phyloP scores from a whole-genome alignment of 2,329 filamentous ascomycete species.

The Pleomassaria siparia region DNA sequence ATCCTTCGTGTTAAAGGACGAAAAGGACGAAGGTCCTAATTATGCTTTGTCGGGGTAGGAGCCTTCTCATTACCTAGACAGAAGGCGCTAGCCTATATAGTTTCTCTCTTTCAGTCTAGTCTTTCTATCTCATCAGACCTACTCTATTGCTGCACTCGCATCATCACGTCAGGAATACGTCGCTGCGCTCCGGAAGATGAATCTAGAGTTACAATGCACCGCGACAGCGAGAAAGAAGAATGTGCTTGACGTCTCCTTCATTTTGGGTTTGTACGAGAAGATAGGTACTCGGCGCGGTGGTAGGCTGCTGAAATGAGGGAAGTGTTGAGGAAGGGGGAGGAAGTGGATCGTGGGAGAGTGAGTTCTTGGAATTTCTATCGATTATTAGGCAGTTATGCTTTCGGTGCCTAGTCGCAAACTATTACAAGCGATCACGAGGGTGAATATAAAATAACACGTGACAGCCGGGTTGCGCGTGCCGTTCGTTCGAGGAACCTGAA shows the following conservation, averaged over 20 bases:
- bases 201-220: slow-evolving; percentile 17
- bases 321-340: slow-evolving; percentile 4
- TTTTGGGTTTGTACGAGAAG: slow-evolving; percentile 32
- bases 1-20: no score
- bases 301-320: slow-evolving; percentile 9
- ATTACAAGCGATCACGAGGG: no score
- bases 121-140: slow-evolving; percentile 25
- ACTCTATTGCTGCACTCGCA: slow-evolving; percentile 17
- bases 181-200: slow-evolving; percentile 24
- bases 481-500: no score
- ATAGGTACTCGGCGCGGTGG: slow-evolving; percentile 17
- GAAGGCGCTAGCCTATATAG: no score
- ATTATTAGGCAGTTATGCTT: slow-evolving; percentile 17
- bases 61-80: no score
- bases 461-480: no score
- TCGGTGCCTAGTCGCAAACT: no score
- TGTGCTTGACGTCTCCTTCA: slow-evolving; percentile 22
- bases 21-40: no score
- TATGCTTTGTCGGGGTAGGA: no score
- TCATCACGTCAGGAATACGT: slow-evolving; percentile 26
- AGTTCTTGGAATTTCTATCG: slow-evolving; percentile 17
- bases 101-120: slow-evolving; percentile 32
- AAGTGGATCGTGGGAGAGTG: slow-evolving; percentile 1
- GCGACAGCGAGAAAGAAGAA: slow-evolving; percentile 13
- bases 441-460: no score